Evolutionary conservation across 2,329 filamentous ascomycete genomes (phyloP).

Genomic region (Cercospora janseana): DNA sequence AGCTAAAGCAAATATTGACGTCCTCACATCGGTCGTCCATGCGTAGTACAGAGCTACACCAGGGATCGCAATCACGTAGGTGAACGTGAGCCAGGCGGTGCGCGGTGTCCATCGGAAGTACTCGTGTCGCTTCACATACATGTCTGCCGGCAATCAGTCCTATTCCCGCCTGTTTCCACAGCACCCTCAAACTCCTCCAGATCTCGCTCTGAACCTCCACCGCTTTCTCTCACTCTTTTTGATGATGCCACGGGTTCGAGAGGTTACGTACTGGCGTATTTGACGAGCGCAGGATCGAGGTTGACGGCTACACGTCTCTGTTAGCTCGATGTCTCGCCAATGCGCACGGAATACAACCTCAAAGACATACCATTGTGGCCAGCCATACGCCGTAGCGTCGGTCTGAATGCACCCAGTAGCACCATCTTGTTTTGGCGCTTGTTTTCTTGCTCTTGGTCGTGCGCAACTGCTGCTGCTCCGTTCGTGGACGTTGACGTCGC

Average conservation of each 20-base stretch:
- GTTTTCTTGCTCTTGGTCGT: conserved; percentile 4
- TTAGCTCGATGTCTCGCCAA: conserved; percentile 20
- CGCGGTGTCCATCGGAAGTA: conserved; percentile 92
- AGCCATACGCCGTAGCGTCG: conserved; percentile 34
- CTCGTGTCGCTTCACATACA: conserved; percentile 81
- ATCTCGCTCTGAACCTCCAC: conserved; percentile 6
- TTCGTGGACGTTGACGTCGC: conserved; percentile 1
- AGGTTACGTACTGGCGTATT: conserved; percentile 53
- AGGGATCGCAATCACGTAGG: conserved; percentile 74
- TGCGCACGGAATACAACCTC: neutral
- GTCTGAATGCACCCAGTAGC: conserved; percentile 12
- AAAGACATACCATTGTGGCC: conserved; percentile 39
- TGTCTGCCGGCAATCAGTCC: conserved; percentile 56
- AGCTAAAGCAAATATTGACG: neutral
- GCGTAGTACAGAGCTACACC: conserved; percentile 66
- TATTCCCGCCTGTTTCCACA: conserved; percentile 6
- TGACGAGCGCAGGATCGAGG: conserved; percentile 56
- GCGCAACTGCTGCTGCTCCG: neutral
- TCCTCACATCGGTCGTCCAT: conserved; percentile 81
- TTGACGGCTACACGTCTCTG: conserved; percentile 43
- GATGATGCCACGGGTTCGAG: neutral
- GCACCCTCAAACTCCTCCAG: neutral
- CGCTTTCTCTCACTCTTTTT: neutral
- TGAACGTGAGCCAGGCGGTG: conserved; percentile 75
- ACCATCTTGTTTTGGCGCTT: conserved; percentile 13